Conservation (phyloP, 352 stramenopile genomes). For the Pythium insidiosum region DNA sequence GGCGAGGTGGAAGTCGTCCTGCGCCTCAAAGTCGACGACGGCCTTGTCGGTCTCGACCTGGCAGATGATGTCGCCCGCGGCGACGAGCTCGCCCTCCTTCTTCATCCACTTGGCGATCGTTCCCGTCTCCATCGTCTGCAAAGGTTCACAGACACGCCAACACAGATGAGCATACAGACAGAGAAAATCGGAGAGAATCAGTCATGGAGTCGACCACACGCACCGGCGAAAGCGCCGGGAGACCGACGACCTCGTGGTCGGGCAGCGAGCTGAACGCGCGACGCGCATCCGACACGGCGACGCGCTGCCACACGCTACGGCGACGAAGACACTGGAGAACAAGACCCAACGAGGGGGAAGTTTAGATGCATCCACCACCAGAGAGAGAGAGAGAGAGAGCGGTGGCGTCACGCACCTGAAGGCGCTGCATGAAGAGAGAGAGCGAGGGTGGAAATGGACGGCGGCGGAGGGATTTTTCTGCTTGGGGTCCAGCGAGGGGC, state of each 20-base stretch:
- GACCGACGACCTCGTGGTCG: constrained; percentile 69
- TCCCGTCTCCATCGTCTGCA: constrained; percentile 94
- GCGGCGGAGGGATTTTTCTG: constrained; percentile 13
- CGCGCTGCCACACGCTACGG: constrained; percentile 53
- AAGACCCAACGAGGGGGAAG: neutral
- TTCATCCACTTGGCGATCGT: constrained; percentile 94
- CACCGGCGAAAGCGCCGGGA: constrained; percentile 61
- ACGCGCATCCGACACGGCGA: constrained; percentile 31
- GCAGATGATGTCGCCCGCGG: constrained; percentile 89
- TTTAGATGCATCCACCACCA: neutral
- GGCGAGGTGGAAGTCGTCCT: constrained; percentile 92
- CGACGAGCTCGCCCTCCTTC: constrained; percentile 87
- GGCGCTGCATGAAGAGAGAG: constrained; percentile 40
- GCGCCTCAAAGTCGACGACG: constrained; percentile 96
- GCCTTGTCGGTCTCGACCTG: constrained; percentile 98
- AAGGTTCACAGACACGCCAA: no score
- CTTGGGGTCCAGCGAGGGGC: constrained; percentile 11
- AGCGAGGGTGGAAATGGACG: neutral
- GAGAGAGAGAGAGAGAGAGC: no score
- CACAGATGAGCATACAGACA: no score
- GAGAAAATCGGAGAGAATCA: neutral
- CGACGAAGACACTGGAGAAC: constrained; percentile 34
- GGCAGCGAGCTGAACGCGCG: constrained; percentile 53
- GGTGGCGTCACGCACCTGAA: constrained; percentile 41
- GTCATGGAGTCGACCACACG: constrained; percentile 1